phyloP scores from a whole-genome alignment of 2,329 filamentous ascomycete genomes.

The Byssoonygena ceratinophila region DNA sequence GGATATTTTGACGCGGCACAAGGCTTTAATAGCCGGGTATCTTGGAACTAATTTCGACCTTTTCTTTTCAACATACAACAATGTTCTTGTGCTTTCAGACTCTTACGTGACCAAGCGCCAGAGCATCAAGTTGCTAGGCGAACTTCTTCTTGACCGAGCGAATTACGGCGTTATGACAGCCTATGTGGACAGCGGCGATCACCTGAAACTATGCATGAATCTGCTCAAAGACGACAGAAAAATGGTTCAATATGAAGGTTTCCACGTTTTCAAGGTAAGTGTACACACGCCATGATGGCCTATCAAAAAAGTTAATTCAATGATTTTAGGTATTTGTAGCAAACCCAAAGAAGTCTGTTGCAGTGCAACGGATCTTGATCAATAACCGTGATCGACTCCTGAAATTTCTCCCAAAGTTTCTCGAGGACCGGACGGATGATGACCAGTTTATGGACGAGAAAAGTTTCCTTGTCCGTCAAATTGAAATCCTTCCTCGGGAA shows the following conservation, averaged over 20 bases:
- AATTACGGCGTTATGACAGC: slow-evolving; percentile 98
- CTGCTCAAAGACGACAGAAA: slow-evolving; percentile 87
- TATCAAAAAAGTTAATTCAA: slow-evolving; percentile 4
- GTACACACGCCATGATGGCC: slow-evolving; percentile 9
- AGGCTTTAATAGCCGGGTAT: slow-evolving; percentile 78
- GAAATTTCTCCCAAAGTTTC: slow-evolving; percentile 77
- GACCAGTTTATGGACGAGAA: slow-evolving; percentile 98
- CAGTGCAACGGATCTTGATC: slow-evolving; percentile 87
- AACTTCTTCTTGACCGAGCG: slow-evolving; percentile 84
- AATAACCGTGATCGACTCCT: slow-evolving; percentile 91
- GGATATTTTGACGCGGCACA: slow-evolving; percentile 92
- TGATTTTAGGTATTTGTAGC: slow-evolving; percentile 71
- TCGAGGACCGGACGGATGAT: slow-evolving; percentile 91
- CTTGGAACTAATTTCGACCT: slow-evolving; percentile 80
- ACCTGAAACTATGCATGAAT: slow-evolving; percentile 98
- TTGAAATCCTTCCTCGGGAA: slow-evolving; percentile 44
- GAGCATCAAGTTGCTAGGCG: slow-evolving; percentile 92
- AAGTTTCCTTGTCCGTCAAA: slow-evolving; percentile 93
- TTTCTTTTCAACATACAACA: slow-evolving; percentile 89
- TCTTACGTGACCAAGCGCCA: slow-evolving; percentile 97
- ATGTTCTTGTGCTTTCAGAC: slow-evolving; percentile 74
- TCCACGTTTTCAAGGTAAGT: slow-evolving; percentile 86
- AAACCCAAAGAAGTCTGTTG: slow-evolving; percentile 94
- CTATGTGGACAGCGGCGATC: slow-evolving; percentile 89
- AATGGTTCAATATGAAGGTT: slow-evolving; percentile 99